A percentile compares a stretch with the other conserved stretches of the same genome.
These are phyloP conservation scores for Coprinellus micaceus DNA, from an alignment of 768 basidiomycete species.

Conservation along the genomic window DNA sequence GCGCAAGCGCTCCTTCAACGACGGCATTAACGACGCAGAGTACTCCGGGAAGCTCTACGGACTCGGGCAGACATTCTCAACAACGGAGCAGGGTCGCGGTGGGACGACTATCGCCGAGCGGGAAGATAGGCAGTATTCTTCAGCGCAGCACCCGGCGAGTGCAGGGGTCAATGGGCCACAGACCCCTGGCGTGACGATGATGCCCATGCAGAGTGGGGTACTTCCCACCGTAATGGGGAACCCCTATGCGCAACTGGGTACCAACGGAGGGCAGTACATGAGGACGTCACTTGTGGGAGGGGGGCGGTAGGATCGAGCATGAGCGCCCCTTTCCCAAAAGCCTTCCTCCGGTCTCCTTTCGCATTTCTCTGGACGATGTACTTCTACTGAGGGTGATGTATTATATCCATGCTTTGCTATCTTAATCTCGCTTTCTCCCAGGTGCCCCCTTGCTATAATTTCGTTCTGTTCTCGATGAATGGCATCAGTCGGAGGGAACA, in stretches of 20 bases:
- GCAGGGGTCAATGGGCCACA: slow-evolving; percentile 24
- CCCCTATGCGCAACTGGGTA: neutral
- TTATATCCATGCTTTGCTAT: neutral
- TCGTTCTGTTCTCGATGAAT: neutral
- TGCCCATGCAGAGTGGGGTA: slow-evolving; percentile 3
- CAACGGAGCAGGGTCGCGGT: slow-evolving; percentile 58
- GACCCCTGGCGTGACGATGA: slow-evolving; percentile 9
- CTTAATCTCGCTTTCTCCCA: neutral
- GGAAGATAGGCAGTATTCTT: slow-evolving; percentile 55
- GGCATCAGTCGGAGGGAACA: neutral
- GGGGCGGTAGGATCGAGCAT: neutral
- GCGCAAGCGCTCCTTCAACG: slow-evolving; percentile 87
- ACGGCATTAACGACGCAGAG: slow-evolving; percentile 78
- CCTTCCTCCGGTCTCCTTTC: neutral
- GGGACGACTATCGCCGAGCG: slow-evolving; percentile 81
- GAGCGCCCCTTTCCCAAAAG: neutral
- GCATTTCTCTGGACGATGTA: neutral
- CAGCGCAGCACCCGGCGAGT: slow-evolving; percentile 49
- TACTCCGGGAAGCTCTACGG: slow-evolving; percentile 84
- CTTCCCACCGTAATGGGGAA: slow-evolving; percentile 3
- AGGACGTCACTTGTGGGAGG: slow-evolving; percentile 9
- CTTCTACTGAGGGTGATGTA: slow-evolving; percentile 3
- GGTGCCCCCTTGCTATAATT: neutral
- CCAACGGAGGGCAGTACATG: slow-evolving; percentile 3
- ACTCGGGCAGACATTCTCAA: slow-evolving; percentile 73